Percentiles rank a stretch among this genome's conserved stretches.
These are phyloP conservation scores for Bacidia gigantensis DNA, from an alignment of 495 filamentous ascomycete genomes.

Conservation along the genomic window DNA sequence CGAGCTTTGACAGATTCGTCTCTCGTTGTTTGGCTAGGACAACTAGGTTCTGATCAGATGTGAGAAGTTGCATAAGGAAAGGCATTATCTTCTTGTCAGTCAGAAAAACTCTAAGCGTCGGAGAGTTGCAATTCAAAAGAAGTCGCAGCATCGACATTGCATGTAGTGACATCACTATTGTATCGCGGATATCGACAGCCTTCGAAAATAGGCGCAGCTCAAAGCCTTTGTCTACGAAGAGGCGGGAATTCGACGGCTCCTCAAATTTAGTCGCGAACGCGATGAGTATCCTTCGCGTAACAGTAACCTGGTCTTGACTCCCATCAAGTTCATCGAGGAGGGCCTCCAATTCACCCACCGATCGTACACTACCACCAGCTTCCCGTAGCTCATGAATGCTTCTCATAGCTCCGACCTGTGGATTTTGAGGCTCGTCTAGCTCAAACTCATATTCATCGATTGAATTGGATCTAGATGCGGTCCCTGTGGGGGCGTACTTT, in stretches of 20 bases:
- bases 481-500: not conserved
- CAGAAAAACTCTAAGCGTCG: conserved; percentile 37
- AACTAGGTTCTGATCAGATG: conserved; percentile 35
- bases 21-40: conserved; percentile 45
- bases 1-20: conserved; percentile 54
- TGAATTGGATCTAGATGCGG: not conserved
- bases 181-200: conserved; percentile 21
- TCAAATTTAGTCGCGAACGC: conserved; percentile 63
- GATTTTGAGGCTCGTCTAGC: conserved; percentile 39
- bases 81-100: conserved; percentile 32
- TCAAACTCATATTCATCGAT: not conserved
- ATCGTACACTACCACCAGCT: conserved; percentile 71
- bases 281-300: conserved; percentile 40
- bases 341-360: conserved; percentile 66
- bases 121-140: conserved; percentile 33
- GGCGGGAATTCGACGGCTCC: conserved; percentile 48
- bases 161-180: conserved; percentile 22
- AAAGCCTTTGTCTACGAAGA: conserved; percentile 63
- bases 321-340: conserved; percentile 72
- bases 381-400: conserved; percentile 85
- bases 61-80: conserved; percentile 41
- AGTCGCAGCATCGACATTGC: conserved; percentile 27
- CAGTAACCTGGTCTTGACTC: conserved; percentile 30
- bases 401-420: conserved; percentile 46
- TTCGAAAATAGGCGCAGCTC: conserved; percentile 47